phyloP scores from a whole-genome alignment of 352 stramenopile genomes.

The Phytophthora podocarpi region DNA sequence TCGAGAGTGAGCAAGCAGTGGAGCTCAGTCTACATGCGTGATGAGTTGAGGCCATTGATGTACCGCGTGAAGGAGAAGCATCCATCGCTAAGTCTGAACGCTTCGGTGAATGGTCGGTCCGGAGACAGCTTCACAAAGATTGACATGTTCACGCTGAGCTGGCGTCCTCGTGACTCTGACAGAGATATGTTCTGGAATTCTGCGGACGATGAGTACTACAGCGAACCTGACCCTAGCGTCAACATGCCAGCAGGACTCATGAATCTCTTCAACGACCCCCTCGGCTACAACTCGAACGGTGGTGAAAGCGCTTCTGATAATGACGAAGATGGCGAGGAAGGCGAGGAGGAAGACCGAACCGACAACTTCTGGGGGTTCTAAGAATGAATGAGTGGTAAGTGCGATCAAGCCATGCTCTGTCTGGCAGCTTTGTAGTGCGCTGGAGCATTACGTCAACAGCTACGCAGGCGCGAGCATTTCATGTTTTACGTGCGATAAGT shows the following conservation, averaged over 20 bases:
- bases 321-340: neutral
- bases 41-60: conserved; percentile 12
- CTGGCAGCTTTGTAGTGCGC: too few relatives aligned
- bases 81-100: conserved; percentile 1
- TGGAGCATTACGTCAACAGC: too few relatives aligned
- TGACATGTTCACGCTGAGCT: conserved; percentile 15
- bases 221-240: neutral
- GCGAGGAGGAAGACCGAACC: neutral
- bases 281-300: conserved; percentile 5
- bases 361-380: neutral
- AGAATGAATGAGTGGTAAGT: too few relatives aligned
- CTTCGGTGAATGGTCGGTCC: neutral
- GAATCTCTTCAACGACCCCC: conserved; percentile 10
- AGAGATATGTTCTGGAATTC: conserved; percentile 8
- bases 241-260: neutral
- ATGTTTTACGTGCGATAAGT: too few relatives aligned
- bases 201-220: conserved; percentile 5
- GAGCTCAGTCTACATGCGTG: conserved; percentile 12
- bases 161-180: conserved; percentile 7
- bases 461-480: too few relatives aligned
- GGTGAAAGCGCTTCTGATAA: neutral
- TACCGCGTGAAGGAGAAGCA: conserved; percentile 13
- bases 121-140: conserved; percentile 17
- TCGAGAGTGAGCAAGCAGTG: conserved; percentile 4
- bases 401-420: too few relatives aligned